Evolutionary conservation across 2,329 filamentous ascomycete species (phyloP), one percentile per base, ranked within the genome.

Genomic region (Ceratocystis alfenasii): DNA sequence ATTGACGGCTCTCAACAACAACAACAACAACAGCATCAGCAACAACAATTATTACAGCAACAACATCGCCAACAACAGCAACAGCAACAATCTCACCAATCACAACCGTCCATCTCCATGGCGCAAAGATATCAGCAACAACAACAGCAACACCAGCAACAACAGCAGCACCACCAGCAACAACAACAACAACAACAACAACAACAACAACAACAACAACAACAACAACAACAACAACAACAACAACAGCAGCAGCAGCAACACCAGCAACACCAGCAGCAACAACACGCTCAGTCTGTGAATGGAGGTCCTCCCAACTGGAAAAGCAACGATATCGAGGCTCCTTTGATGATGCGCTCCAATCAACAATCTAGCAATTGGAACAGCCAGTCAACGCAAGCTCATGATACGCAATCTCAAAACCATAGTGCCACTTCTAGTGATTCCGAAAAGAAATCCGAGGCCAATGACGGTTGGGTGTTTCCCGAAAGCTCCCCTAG

Each of bases 401-500:
- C 28, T 8, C 25, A 60, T 46, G 53, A 57, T 36, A 17, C 53
- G 17, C 53, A 59, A 30, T 30, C 53, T 59, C 53, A 59, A 33
- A 64, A 53, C 33, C 45, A 46, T 15, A 46, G 20, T 7, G n/a
- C 6, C 12, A 45, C 53, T 17, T 45, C 53, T 48, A 8, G 60
- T 44, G 33, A 65, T 17, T 7, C 33, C 28, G 69, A 70, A 12
- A 68, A 63, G 17, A 69, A 67, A 20, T 25, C 62, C 0, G 46
- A 28, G 3, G 85, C 88, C 67, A 73, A 81, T 0, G 92, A 96
- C 72, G 89, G 83, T 7, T 99, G 94, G 94, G 92, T 95, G 72
- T 99, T 99, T 70, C 90, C 93, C 65, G 91, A 96, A 67, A 81
- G 85, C 7, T 78, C 81, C n/a, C 83, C 83, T 0, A 87, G 89